These are phyloP conservation scores for Scutellaria minor DNA, from an alignment of 257 asterid genomes.

Conservation along the genomic window DNA sequence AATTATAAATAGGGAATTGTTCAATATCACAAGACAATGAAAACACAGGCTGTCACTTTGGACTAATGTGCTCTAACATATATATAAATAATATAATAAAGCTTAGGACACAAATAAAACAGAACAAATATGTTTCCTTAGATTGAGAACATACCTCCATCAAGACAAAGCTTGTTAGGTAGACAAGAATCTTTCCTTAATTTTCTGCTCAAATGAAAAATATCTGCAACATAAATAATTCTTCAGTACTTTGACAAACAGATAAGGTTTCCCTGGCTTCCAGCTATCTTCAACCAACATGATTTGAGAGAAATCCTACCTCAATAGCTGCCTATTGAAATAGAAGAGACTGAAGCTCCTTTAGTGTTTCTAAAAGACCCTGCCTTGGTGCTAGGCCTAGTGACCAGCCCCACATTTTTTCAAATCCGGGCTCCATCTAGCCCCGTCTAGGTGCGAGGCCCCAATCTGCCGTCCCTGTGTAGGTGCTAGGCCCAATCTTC, in stretches of 20 bases:
- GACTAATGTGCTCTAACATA: constrained; percentile 27
- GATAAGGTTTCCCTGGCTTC: constrained; percentile 32
- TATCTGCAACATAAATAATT: constrained; percentile 27
- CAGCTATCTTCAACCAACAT: constrained; percentile 20
- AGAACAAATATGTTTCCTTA: constrained; percentile 28
- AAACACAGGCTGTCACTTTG: constrained; percentile 45
- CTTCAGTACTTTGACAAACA: constrained; percentile 26
- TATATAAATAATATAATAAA: not conserved
- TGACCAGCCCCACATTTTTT: not conserved
- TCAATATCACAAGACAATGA: constrained; percentile 26
- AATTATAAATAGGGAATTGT: constrained; percentile 18
- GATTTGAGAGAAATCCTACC: constrained; percentile 29
- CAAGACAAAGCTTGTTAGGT: constrained; percentile 33
- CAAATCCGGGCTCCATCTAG: not conserved
- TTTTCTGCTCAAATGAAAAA: constrained; percentile 32
- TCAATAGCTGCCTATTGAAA: constrained; percentile 22
- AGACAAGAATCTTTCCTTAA: constrained; percentile 31
- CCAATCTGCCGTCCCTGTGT: not conserved
- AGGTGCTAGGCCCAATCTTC: not conserved
- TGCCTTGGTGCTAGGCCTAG: not conserved
- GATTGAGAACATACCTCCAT: constrained; percentile 34
- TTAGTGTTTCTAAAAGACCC: not conserved
- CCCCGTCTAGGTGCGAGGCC: not conserved
- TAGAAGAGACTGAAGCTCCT: not conserved
- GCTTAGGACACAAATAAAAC: constrained; percentile 5